Evolutionary conservation across 257 asterid genomes (phyloP).

Genomic region (Solanum lignicaule): DNA sequence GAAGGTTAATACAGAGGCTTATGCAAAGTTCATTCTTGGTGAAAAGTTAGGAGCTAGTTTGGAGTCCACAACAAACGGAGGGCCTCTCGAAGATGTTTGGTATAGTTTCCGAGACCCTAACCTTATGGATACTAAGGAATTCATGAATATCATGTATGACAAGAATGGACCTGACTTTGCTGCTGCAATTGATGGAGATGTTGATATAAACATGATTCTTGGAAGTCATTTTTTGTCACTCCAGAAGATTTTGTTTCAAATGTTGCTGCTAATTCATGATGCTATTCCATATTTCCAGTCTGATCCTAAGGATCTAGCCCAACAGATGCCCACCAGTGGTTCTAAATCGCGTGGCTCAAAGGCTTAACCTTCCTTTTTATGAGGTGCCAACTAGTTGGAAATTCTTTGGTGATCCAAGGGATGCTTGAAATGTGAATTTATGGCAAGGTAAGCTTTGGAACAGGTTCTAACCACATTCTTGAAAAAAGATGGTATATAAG

Average conservation of each 20-base stretch:
- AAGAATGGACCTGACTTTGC: constrained; percentile 86
- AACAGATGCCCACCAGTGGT: constrained; percentile 82
- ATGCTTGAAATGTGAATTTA: constrained; percentile 84
- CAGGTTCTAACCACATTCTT: constrained; percentile 90
- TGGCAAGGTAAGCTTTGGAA: constrained; percentile 96
- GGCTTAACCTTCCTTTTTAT: constrained; percentile 62
- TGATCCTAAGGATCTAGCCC: constrained; percentile 91
- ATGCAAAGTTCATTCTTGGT: constrained; percentile 80
- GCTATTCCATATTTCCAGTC: constrained; percentile 67
- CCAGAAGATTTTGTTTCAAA: constrained; percentile 93
- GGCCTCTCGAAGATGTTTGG: constrained; percentile 79
- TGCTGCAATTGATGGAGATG: constrained; percentile 98
- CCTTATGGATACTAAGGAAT: constrained; percentile 86
- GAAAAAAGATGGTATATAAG: constrained; percentile 97
- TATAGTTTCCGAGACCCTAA: constrained; percentile 97
- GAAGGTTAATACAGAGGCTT: constrained; percentile 61
- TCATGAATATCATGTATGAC: constrained; percentile 67
- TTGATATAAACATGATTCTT: constrained; percentile 88
- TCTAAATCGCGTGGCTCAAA: constrained; percentile 72
- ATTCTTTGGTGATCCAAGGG: constrained; percentile 91
- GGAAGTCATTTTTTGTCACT: constrained; percentile 78
- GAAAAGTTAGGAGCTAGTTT: constrained; percentile 80
- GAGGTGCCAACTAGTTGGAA: constrained; percentile 99
- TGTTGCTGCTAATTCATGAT: constrained; percentile 76
- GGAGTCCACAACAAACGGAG: constrained; percentile 70